Evolutionary conservation across 108 stramenopile species (phyloP), one percentile per base, ranked within the genome.

Genomic region (Cyclotella distinguenda): DNA sequence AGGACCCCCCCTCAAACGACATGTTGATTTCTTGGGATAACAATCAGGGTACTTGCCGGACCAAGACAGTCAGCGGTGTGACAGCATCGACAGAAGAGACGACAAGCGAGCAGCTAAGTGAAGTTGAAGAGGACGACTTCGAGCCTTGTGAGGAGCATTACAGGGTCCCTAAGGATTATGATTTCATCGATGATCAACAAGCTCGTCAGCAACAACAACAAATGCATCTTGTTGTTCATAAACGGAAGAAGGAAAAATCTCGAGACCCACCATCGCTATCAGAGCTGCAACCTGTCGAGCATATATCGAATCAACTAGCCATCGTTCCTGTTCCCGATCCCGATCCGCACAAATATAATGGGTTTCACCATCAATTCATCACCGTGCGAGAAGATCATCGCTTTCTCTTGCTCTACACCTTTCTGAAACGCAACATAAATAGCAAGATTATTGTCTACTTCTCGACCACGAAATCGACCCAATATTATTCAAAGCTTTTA

Each of bases 331-430:
- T 31, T 11, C 12, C 5, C 31, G 12, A 4, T 13, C 6, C 11
- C 21, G 40, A 30, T n/a, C 40, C 6, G 32, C 10, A 55, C 60
- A 60, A 60, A 36, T 68, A 63, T 47, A 52, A 51, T 31, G 75
- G 64, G 4, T 54, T 34, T 23, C 19, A 16, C 9, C 76, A 77
- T 34, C 35, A 59, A 57, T 77, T 77, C 56, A 58, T 77, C 48
- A 70, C 76, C 30, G 76, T 77, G 40, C 33, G 34, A 28, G 57
- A 69, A 31, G 43, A 69, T 19, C 76, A 77, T 58, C 61, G 67
- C 10, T 77, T 77, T 36, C 63, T 70, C 12, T 19, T 68, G 42
- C 64, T 77, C 22, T 77, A 77, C 58, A 77, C 68, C 12, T 69
- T 77, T 23, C 68, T 77, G 42, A 64, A 69, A 48, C 56, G 58